Evolutionary conservation across 1,284 basidiomycete species (phyloP).

Genomic region (Taiwanofungus camphoratus): DNA sequence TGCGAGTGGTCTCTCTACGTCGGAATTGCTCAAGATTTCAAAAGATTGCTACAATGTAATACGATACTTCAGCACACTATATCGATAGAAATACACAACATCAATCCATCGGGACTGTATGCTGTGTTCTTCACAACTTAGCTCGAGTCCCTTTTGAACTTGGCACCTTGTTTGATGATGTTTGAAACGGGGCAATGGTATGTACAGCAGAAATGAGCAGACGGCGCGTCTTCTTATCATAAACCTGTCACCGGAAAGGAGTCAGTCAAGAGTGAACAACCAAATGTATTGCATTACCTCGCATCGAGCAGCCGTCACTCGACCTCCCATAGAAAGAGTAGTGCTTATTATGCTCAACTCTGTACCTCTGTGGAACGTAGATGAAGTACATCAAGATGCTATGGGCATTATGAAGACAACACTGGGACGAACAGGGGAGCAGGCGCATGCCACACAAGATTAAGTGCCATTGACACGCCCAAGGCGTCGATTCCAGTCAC

Average conservation of each 20-base stretch:
- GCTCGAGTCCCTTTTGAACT: not conserved
- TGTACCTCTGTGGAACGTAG: constrained; percentile 20
- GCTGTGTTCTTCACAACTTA: constrained; percentile 2
- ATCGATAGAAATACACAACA: no score
- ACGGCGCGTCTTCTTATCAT: constrained; percentile 20
- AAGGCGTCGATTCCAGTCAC: constrained; percentile 16
- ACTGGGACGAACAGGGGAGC: constrained; percentile 17
- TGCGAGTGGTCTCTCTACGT: no score
- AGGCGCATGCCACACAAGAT: constrained; percentile 22
- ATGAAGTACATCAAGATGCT: not conserved
- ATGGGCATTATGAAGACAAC: not conserved
- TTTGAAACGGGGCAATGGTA: constrained; percentile 17
- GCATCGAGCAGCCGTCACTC: constrained; percentile 18
- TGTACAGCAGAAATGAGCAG: constrained; percentile 23
- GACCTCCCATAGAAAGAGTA: constrained; percentile 17
- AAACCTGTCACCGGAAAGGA: constrained; percentile 16
- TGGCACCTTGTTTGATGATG: not conserved
- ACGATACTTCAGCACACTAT: no score
- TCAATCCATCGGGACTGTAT: no score
- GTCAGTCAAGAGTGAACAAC: not conserved
- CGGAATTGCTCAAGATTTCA: no score
- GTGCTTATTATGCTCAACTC: constrained; percentile 20
- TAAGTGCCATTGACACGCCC: constrained; percentile 23
- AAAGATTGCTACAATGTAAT: no score
- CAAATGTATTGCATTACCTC: constrained; percentile 16